phyloP scores from a whole-genome alignment of 345 rosid species.

The Luvunga scandens region DNA sequence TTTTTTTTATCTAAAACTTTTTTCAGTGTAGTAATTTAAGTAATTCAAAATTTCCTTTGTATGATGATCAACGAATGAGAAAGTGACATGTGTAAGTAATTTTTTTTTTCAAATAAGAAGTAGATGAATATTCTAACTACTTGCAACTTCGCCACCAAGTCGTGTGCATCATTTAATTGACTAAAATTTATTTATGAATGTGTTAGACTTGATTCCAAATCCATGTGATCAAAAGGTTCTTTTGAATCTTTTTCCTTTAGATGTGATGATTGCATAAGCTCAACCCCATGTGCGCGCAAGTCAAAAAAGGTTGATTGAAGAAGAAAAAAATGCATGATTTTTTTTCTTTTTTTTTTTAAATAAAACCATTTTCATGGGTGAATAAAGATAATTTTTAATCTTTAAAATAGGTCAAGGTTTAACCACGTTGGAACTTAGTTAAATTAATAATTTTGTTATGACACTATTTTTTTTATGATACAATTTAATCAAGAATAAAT shows the following conservation, averaged over 20 bases:
- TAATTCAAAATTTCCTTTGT: no score
- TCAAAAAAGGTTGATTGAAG: conserved; percentile 1
- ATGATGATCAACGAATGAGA: neutral
- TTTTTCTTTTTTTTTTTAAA: neutral
- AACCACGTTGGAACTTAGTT: no score
- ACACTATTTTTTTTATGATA: no score
- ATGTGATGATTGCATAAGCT: conserved; percentile 39
- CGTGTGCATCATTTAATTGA: neutral
- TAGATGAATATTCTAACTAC: conserved; percentile 15
- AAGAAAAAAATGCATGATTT: neutral
- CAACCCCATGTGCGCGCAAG: conserved; percentile 30
- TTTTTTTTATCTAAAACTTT: no score
- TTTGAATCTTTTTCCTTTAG: conserved; percentile 13
- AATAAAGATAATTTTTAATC: neutral
- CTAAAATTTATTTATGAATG: neutral
- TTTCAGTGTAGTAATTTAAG: neutral
- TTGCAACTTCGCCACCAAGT: neutral
- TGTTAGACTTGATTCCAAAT: conserved; percentile 21
- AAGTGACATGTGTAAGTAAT: neutral
- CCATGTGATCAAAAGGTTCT: conserved; percentile 32
- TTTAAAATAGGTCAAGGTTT: neutral
- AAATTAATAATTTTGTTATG: no score
- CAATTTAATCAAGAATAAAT: no score
- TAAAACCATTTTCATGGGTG: neutral
- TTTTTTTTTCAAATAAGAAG: neutral